Conservation (phyloP, 345 rosid species). For the Pelargonium nanum region DNA sequence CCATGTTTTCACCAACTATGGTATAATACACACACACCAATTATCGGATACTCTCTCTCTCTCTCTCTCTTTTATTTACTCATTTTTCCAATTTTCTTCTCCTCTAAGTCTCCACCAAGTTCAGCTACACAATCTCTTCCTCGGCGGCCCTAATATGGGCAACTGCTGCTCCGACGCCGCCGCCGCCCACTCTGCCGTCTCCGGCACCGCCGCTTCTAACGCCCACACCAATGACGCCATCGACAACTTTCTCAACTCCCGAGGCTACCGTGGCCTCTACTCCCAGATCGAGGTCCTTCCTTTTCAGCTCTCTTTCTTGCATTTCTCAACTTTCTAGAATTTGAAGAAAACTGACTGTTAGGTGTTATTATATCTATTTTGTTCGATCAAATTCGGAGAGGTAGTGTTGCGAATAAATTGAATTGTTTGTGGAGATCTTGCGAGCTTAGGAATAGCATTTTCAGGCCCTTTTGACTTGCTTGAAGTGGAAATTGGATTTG, state of each 20-base stretch:
- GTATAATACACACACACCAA: not conserved
- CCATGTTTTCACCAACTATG: too few species aligned
- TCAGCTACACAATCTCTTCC: too few species aligned
- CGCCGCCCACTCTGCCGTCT: constrained; percentile 51
- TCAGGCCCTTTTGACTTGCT: not conserved
- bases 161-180: constrained; percentile 72
- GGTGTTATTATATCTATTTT: not conserved
- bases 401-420: not conserved
- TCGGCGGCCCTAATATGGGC: constrained; percentile 35
- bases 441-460: not conserved
- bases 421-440: not conserved
- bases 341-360: not conserved
- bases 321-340: not conserved
- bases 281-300: constrained; percentile 76
- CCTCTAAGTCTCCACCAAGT: not conserved
- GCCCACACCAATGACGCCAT: constrained; percentile 52
- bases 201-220: constrained; percentile 39
- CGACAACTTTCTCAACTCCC: constrained; percentile 51
- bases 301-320: not conserved
- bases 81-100: too few species aligned
- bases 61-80: not conserved
- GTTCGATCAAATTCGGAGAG: not conserved
- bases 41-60: too few species aligned
- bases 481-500: not conserved
- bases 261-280: constrained; percentile 52